A percentile compares a stretch with the other conserved stretches of the same genome.
These are phyloP conservation scores for Leccinum rimulosum DNA, from an alignment of 768 basidiomycete genomes.

Conservation along the genomic window DNA sequence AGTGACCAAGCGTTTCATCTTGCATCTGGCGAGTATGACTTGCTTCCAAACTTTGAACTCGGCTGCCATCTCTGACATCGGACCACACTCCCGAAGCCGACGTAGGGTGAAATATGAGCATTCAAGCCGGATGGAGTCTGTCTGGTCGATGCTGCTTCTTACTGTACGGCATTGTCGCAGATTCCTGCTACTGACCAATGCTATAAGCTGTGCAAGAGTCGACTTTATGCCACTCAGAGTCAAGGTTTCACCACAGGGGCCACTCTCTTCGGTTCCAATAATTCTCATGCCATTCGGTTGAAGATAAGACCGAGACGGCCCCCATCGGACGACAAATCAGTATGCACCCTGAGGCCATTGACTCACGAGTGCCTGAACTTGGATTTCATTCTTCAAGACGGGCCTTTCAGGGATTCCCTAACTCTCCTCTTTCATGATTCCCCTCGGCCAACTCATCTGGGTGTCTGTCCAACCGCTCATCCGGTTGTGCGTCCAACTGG, in stretches of 20 bases:
- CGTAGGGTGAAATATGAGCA: not conserved
- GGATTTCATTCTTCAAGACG: slow-evolving; percentile 6
- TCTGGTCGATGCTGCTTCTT: not conserved
- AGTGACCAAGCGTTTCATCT: not conserved
- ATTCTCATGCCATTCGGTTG: not conserved
- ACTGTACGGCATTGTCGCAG: not conserved
- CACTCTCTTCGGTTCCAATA: not conserved
- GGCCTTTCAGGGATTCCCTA: not conserved
- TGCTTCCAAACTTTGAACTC: not conserved
- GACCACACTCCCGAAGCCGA: not conserved
- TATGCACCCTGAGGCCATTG: not conserved
- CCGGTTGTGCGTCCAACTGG: slow-evolving; percentile 46
- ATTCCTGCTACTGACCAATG: not conserved
- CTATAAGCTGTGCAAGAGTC: not conserved
- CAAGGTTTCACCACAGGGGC: not conserved
- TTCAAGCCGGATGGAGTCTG: not conserved
- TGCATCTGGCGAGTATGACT: not conserved
- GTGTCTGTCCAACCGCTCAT: slow-evolving; percentile 58
- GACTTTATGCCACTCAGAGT: not conserved
- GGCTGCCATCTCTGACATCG: not conserved
- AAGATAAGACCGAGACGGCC: not conserved
- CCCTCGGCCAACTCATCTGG: slow-evolving; percentile 55
- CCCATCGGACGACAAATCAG: not conserved
- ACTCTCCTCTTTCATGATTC: slow-evolving; percentile 16
- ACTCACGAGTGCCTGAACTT: not conserved